Evolutionary conservation across 1,284 basidiomycete genomes (phyloP), one percentile per base, ranked within the genome.

Genomic region (Puccinia triticina): DNA sequence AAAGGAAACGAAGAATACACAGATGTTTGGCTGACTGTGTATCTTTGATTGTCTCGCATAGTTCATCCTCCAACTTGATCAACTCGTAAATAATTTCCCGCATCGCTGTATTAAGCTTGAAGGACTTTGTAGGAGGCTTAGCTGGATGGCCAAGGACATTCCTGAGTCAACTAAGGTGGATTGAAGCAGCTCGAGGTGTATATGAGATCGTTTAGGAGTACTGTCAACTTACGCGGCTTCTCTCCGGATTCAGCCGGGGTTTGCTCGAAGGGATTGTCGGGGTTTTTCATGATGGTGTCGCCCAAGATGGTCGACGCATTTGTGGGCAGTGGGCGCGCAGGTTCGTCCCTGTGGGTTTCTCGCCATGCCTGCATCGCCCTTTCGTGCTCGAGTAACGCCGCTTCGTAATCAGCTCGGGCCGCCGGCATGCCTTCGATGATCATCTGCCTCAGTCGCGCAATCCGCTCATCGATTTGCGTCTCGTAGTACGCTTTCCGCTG

Each of bases 401-500:
- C 55, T 61, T 83, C 72, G 69, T 84, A 80, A 48, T 83, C 75
- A 29, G 81, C 80, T 48, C 84, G 43, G 8, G 81, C 83, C 8
- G 83, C 77, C 4, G 82, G 74, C 69, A 82, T 83, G 32, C 59
- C 75, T 18, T 61, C 90, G 21, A 89, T 87, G 0, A 92, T 91
- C 48, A 91, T 87, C 23, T 87, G 85, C 43, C 88, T 88, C 16
- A 94, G 89, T 85, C 92, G 90, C 29, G 86, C 88, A 21, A 94
- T 88, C 0, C 93, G 86, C 61, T 89, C 89, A 0, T 92, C 91
- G 85, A 92, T 91, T 71, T 91, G 89, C 82, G 91, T 89, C 0
- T 89, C 88, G 21, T 93, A 88, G 29, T 93, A 88, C 72, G 89
- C 89, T 61, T 90, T 89, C 85, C 94, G 93, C 11, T 93, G 92